Percentiles rank a stretch among this genome's conserved stretches.
Conservation (phyloP, 2,329 filamentous ascomycete genomes). For the Zymoseptoria ardabiliae region DNA sequence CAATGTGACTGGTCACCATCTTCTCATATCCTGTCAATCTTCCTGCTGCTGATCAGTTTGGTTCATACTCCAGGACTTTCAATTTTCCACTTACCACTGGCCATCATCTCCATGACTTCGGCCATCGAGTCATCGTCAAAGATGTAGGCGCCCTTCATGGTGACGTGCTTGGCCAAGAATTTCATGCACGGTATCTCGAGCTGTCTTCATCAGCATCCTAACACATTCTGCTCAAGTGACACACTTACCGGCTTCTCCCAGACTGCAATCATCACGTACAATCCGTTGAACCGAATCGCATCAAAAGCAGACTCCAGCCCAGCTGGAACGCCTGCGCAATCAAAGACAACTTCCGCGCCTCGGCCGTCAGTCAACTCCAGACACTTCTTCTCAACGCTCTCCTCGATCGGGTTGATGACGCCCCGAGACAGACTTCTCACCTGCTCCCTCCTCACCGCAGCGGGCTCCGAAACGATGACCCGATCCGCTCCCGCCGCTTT, state of each 20-base stretch:
- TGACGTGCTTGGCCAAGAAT: slow-evolving; percentile 15
- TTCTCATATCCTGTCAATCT: slow-evolving; percentile 11
- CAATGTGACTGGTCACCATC: slow-evolving; percentile 13
- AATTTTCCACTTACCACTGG: background rate
- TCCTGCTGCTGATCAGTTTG: background rate
- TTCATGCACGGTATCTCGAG: slow-evolving; percentile 10
- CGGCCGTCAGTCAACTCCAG: slow-evolving; percentile 7
- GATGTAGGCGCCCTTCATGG: slow-evolving; percentile 14
- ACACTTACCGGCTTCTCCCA: slow-evolving; percentile 17
- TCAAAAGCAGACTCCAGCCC: slow-evolving; percentile 16
- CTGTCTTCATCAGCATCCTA: slow-evolving; percentile 1
- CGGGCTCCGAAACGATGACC: slow-evolving; percentile 16
- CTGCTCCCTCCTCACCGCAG: slow-evolving; percentile 11
- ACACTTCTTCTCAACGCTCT: slow-evolving; percentile 13
- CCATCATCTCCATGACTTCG: slow-evolving; percentile 12
- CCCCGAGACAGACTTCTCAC: slow-evolving; percentile 7
- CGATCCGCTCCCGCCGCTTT: slow-evolving; percentile 10
- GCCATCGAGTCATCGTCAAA: slow-evolving; percentile 12
- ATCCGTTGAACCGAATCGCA: slow-evolving; percentile 13
- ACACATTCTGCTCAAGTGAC: background rate
- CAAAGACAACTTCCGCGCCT: slow-evolving; percentile 20
- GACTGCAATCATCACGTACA: slow-evolving; percentile 20
- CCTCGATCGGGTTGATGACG: slow-evolving; percentile 16
- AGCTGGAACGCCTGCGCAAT: slow-evolving; percentile 16
- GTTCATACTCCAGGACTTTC: background rate